phyloP scores from a whole-genome alignment of 2,329 filamentous ascomycete species.

The Ascocoryne sarcoides region DNA sequence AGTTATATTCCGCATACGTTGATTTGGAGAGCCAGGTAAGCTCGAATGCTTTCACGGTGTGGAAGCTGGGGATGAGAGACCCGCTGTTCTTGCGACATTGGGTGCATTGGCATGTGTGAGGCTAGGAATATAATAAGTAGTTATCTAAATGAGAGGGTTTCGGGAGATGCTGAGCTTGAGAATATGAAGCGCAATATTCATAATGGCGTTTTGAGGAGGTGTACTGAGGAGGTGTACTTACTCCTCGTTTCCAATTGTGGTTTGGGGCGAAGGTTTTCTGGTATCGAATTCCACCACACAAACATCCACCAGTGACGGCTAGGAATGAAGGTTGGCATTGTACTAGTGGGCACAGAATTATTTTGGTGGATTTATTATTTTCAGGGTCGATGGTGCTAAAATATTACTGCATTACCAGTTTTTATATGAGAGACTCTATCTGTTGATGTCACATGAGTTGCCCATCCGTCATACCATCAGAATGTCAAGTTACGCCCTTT shows the following conservation, averaged over 20 bases:
- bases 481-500: too few relatives aligned
- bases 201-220: too few relatives aligned
- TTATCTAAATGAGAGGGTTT: too few relatives aligned
- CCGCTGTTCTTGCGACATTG: conserved; percentile 46
- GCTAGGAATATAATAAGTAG: conserved; percentile 23
- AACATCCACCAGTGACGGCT: conserved; percentile 43
- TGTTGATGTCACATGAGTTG: too few relatives aligned
- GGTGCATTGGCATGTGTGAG: conserved; percentile 44
- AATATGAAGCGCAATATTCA: conserved; percentile 2
- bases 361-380: too few relatives aligned
- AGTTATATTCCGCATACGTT: conserved; percentile 31
- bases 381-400: too few relatives aligned
- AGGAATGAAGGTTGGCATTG: too few relatives aligned
- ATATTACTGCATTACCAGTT: too few relatives aligned
- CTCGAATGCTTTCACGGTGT: conserved; percentile 30
- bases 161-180: neutral
- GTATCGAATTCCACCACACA: conserved; percentile 43
- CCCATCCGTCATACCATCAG: too few relatives aligned
- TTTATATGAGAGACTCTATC: too few relatives aligned
- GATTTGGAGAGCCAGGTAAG: conserved; percentile 28
- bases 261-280: conserved; percentile 36
- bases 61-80: conserved; percentile 35
- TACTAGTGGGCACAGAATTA: too few relatives aligned
- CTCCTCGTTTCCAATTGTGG: conserved; percentile 35
- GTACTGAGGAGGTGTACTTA: conserved; percentile 15